These are phyloP conservation scores for Atkinsonella hypoxylon DNA, from an alignment of 2,329 filamentous ascomycete genomes.

Conservation along the genomic window DNA sequence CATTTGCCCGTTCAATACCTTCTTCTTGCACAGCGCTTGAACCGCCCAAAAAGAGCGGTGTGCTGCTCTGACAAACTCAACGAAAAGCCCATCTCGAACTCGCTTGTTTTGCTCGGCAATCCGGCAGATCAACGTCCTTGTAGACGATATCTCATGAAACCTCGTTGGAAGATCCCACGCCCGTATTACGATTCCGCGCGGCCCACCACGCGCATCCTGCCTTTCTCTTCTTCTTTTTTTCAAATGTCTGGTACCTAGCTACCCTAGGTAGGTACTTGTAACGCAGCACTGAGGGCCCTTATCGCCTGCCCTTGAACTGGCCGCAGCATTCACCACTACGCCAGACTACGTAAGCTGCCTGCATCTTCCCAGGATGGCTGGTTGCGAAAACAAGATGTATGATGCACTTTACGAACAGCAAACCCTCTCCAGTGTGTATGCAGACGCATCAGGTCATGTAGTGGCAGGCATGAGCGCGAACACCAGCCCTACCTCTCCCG, in stretches of 20 bases:
- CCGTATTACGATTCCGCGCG: conserved; percentile 4
- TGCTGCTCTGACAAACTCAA: neutral
- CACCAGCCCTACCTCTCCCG: conserved; percentile 8
- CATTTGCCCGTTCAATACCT: neutral
- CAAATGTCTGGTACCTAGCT: no score
- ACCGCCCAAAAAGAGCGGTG: neutral
- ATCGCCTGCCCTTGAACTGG: neutral
- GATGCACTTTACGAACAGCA: neutral
- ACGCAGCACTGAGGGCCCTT: neutral
- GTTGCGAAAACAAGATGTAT: neutral
- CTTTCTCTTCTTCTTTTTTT: neutral
- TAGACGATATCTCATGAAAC: conserved; percentile 5
- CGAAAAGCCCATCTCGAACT: neutral
- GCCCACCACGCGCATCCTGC: neutral
- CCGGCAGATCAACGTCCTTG: neutral
- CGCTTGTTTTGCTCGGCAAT: neutral
- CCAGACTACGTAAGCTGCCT: neutral
- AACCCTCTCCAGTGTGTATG: neutral
- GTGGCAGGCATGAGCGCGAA: neutral
- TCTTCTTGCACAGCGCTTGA: neutral
- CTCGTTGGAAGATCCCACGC: conserved; percentile 3
- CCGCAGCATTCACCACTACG: neutral
- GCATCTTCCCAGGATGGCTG: conserved; percentile 1
- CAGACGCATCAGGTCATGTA: neutral
- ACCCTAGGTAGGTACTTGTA: no score